Evolutionary conservation across 176 grass and related monocot genomes (phyloP), one percentile per base, ranked within the genome.

Genomic region (Aegilops umbellulata): DNA sequence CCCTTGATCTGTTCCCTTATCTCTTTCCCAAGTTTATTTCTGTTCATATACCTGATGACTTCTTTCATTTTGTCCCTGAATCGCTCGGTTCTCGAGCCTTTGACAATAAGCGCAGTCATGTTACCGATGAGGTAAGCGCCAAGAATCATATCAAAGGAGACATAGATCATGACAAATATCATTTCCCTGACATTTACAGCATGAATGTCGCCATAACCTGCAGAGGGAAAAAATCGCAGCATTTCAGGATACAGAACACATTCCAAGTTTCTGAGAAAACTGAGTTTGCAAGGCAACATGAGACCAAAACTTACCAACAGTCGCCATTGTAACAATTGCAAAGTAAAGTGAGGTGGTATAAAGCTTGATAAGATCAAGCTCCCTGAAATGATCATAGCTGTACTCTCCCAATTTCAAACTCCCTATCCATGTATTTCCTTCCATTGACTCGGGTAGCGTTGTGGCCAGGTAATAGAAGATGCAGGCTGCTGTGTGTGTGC

Each of bases 21-120:
- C 1, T 93, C 97, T 83, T 89, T 97, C 38, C 88, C 89, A 71
- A 99, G 89, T 86, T 83, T 94, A 84, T 94, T 97, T 89, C 94
- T 97, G 68, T 99, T 99, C 89, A 99, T 99, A 23, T 94, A 99
- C 58, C 87, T 93, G 41, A 97, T 94, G 35, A 99, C 89, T 70
- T 97, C 97, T 90, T 93, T 99, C 97, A 99, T 99, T 88, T 94
- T 99, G 57, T 99, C 97, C 80, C 97, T 94, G 68, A 99, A 99
- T 63, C 90, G 80, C 84, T 97, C 97, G 0, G 97, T 99, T 80
- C 92, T 99, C 11, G 97, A 99, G 63, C 97, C 97, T 93, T 99
- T 99, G n/a, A 99, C 97, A n/a, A 99, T 99, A 39, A 99, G 85
- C 1, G 97, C 97, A 80, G 97, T 99, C 94, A 96, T 94, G 82